Percentiles rank a stretch among this genome's conserved stretches.
Conservation (phyloP, 306 rosid species). For the Vigna angularis region DNA sequence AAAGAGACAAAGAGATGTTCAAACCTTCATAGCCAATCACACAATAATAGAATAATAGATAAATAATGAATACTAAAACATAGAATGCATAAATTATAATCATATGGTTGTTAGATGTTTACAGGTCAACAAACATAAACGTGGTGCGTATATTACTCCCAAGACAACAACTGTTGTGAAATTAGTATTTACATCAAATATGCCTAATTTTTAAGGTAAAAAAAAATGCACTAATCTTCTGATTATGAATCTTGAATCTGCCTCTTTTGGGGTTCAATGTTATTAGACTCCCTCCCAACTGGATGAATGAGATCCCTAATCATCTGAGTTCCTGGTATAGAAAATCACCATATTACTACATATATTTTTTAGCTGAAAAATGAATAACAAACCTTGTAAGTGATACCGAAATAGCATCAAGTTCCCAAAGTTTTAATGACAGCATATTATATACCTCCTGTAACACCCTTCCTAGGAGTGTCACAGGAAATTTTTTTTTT, state of each 20-base stretch:
- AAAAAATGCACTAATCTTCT: conserved; percentile 38
- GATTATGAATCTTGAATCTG: conserved; percentile 46
- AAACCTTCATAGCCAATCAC: neutral
- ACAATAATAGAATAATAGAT: neutral
- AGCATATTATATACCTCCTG: neutral
- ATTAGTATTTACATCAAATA: conserved; percentile 1
- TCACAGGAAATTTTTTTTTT: no score
- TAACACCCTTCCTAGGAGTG: no score
- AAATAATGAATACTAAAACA: neutral
- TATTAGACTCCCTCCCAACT: conserved; percentile 39
- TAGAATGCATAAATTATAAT: conserved; percentile 1
- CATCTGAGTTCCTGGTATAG: conserved; percentile 48
- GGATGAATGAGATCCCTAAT: conserved; percentile 42
- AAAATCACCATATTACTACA: conserved; percentile 10
- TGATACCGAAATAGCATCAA: neutral
- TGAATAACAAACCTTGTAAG: neutral
- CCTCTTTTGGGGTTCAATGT: conserved; percentile 21
- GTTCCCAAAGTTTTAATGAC: conserved; percentile 1
- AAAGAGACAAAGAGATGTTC: neutral
- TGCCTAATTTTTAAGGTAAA: neutral
- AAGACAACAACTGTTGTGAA: neutral
- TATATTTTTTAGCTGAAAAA: neutral
- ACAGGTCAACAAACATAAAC: neutral
- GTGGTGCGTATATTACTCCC: neutral
- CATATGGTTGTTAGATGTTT: neutral